These are phyloP conservation scores for Candida succiphila DNA, from an alignment of 805 yeast species.

Conservation along the genomic window DNA sequence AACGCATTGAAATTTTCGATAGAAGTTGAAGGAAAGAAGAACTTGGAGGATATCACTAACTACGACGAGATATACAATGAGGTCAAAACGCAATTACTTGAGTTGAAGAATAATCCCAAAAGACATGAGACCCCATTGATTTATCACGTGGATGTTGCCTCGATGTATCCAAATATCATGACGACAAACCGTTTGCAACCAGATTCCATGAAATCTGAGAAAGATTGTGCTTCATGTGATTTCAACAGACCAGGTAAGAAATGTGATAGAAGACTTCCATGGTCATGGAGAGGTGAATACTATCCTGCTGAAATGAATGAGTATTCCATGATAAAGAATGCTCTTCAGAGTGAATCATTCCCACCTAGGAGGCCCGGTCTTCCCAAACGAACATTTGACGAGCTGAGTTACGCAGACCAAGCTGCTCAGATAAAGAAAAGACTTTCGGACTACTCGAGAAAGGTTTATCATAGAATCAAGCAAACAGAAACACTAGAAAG, in stretches of 20 bases:
- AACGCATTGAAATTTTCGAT: constrained; percentile 75
- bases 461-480: constrained; percentile 74
- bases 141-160: constrained; percentile 97
- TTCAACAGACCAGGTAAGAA: constrained; percentile 90
- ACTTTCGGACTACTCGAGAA: constrained; percentile 73
- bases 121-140: constrained; percentile 77
- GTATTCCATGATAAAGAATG: constrained; percentile 79
- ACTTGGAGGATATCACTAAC: constrained; percentile 69
- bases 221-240: constrained; percentile 96
- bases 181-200: constrained; percentile 96
- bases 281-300: constrained; percentile 99
- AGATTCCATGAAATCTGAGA: constrained; percentile 91
- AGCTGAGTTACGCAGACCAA: constrained; percentile 69
- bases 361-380: constrained; percentile 49
- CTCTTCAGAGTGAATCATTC: constrained; percentile 69
- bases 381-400: constrained; percentile 61
- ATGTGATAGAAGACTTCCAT: constrained; percentile 84
- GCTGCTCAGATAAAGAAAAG: constrained; percentile 67
- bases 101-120: constrained; percentile 48
- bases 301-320: constrained; percentile 88
- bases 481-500: constrained; percentile 77
- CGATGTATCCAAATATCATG: constrained; percentile 99
- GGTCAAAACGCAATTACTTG: constrained; percentile 46
- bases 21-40: constrained; percentile 67
- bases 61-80: constrained; percentile 62